phyloP scores from a whole-genome alignment of 176 grass and related monocot species.

The Rhynchospora pubera region DNA sequence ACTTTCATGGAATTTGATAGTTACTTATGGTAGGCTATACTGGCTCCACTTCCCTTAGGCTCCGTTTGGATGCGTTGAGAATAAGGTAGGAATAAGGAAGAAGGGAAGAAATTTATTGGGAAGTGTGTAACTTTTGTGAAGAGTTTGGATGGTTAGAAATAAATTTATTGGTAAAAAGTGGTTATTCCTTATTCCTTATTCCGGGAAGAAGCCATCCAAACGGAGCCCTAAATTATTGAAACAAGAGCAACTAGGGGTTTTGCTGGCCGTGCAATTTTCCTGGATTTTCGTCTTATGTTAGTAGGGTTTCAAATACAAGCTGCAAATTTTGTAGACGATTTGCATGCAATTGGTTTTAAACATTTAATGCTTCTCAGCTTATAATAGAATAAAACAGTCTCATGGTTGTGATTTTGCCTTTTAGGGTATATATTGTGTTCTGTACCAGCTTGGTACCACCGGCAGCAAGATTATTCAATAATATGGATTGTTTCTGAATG shows the following conservation, averaged over 20 bases:
- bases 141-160: too few relatives aligned
- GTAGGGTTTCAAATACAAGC: neutral
- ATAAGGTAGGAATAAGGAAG: too few relatives aligned
- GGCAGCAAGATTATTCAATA: too few relatives aligned
- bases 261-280: neutral
- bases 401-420: neutral
- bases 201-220: too few relatives aligned
- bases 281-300: neutral
- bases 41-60: neutral
- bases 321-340: neutral
- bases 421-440: too few relatives aligned
- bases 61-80: too few relatives aligned
- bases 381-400: neutral
- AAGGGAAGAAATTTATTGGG: too few relatives aligned
- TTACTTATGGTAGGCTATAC: slow-evolving; percentile 11
- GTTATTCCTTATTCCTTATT: too few relatives aligned
- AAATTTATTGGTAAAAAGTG: too few relatives aligned
- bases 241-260: neutral
- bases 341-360: neutral
- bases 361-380: neutral
- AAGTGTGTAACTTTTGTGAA: too few relatives aligned
- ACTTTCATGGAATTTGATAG: slow-evolving; percentile 9
- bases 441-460: too few relatives aligned
- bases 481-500: too few relatives aligned
- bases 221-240: neutral